Conservation (phyloP, 352 stramenopile genomes). For the Globisporangium nunn region DNA sequence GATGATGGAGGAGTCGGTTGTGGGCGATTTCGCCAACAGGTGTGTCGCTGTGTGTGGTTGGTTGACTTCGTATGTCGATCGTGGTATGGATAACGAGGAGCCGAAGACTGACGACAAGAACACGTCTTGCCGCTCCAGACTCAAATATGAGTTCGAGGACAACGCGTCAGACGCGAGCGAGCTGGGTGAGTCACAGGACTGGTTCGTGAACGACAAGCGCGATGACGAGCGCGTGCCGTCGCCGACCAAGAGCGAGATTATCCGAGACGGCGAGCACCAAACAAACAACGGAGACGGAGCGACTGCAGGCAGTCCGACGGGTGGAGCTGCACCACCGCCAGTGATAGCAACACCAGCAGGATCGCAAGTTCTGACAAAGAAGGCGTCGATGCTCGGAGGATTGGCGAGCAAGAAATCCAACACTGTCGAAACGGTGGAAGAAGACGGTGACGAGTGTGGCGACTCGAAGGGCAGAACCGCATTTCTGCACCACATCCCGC, state of each 20-base stretch:
- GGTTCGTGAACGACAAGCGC: conserved; percentile 73
- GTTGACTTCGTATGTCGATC: too few relatives aligned
- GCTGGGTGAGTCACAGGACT: conserved; percentile 58
- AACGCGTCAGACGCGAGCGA: conserved; percentile 42
- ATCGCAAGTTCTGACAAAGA: not conserved
- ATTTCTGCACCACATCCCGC: conserved; percentile 62
- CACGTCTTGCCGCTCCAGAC: not conserved
- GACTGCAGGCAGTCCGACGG: not conserved
- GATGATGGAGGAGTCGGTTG: conserved; percentile 47
- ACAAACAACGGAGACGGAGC: not conserved
- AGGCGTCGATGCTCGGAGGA: conserved; percentile 11
- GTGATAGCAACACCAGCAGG: not conserved
- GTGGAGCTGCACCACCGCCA: not conserved
- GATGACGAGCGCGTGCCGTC: conserved; percentile 20
- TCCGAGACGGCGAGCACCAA: conserved; percentile 3
- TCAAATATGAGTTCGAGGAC: conserved; percentile 70
- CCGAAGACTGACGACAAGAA: not conserved
- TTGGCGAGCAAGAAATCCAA: conserved; percentile 16
- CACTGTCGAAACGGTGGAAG: conserved; percentile 14
- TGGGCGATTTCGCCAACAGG: conserved; percentile 59
- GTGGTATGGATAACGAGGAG: too few relatives aligned
- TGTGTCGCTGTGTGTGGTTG: conserved; percentile 11
- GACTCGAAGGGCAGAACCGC: conserved; percentile 30
- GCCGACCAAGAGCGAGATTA: conserved; percentile 20
- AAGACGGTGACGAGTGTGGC: conserved; percentile 22